Evolutionary conservation across 148 eudicot genomes (phyloP).

Genomic region (Rhododendron henanense): DNA sequence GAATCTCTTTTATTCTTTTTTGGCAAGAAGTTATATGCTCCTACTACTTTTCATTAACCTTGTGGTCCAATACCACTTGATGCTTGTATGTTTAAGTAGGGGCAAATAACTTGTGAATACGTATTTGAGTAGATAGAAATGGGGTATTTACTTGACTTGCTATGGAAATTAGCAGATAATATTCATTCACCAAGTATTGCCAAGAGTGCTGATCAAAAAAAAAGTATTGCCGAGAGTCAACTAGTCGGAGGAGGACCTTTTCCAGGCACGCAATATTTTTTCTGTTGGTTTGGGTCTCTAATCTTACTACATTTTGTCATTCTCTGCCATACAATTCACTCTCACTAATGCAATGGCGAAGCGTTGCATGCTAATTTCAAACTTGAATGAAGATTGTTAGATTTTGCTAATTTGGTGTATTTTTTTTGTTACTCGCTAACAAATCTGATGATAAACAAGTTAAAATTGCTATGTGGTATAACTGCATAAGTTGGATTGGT

Average conservation of each 20-base stretch:
- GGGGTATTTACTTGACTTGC: neutral
- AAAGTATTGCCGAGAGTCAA: slow-evolving; percentile 10
- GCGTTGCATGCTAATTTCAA: neutral
- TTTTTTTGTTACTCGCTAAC: neutral
- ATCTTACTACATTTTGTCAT: neutral
- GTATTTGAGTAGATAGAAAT: neutral
- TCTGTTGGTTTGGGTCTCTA: neutral
- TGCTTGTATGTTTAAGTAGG: neutral
- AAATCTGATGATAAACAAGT: neutral
- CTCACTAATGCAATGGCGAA: neutral
- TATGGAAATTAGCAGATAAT: slow-evolving; percentile 21
- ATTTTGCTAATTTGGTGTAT: neutral
- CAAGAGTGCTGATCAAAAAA: no score
- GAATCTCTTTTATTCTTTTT: neutral
- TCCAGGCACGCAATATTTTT: slow-evolving; percentile 30
- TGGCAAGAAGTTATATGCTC: neutral
- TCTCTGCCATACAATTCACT: neutral
- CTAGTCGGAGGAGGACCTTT: slow-evolving; percentile 25
- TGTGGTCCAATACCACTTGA: neutral
- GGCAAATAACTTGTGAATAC: neutral
- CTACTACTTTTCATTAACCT: neutral
- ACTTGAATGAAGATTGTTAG: neutral
- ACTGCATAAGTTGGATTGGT: neutral
- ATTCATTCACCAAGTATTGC: slow-evolving; percentile 11
- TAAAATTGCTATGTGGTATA: neutral